A percentile compares a stretch with the other conserved stretches of the same genome.
phyloP scores from a whole-genome alignment of 2,329 filamentous ascomycete genomes.

The Hymenoscyphus linearis region DNA sequence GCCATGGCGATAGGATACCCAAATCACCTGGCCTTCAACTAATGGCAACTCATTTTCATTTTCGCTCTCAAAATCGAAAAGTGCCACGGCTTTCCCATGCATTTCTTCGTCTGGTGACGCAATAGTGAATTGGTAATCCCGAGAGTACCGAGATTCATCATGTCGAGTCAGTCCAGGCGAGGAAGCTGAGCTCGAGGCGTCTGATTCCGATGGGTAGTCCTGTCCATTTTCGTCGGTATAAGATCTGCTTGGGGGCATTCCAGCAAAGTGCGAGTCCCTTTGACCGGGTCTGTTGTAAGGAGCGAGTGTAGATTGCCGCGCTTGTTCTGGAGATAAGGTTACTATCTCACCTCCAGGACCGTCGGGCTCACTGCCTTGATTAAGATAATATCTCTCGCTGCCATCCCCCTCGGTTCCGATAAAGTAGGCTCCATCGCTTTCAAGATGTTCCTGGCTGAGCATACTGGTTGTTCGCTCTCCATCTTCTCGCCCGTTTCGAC shows the following conservation, averaged over 20 bases:
- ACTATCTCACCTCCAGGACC: conserved; percentile 76
- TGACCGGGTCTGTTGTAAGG: conserved; percentile 42
- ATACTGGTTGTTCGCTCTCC: conserved; percentile 37
- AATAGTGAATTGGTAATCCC: conserved; percentile 92
- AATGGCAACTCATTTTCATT: conserved; percentile 95
- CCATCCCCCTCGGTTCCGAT: conserved; percentile 63
- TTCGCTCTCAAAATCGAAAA: conserved; percentile 92
- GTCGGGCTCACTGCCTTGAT: conserved; percentile 63
- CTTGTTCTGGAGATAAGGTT: conserved; percentile 66
- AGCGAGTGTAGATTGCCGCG: conserved; percentile 47
- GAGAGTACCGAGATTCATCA: conserved; percentile 76
- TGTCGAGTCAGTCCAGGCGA: conserved; percentile 54
- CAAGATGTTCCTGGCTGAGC: conserved; percentile 46
- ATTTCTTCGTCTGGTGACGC: conserved; percentile 95
- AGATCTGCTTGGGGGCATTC: conserved; percentile 36
- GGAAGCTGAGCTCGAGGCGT: conserved; percentile 52
- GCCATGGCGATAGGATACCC: conserved; percentile 92
- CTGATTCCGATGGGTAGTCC: conserved; percentile 46
- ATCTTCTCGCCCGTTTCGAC: conserved; percentile 39
- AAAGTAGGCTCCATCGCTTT: conserved; percentile 61
- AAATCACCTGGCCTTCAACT: conserved; percentile 90
- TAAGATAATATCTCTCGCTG: conserved; percentile 69
- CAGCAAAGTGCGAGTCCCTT: conserved; percentile 50
- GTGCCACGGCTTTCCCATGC: conserved; percentile 89
- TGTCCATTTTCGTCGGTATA: conserved; percentile 36